Evolutionary conservation across 257 asterid species (phyloP), one percentile per base, ranked within the genome.

Genomic region (Solanum chiquidenum): DNA sequence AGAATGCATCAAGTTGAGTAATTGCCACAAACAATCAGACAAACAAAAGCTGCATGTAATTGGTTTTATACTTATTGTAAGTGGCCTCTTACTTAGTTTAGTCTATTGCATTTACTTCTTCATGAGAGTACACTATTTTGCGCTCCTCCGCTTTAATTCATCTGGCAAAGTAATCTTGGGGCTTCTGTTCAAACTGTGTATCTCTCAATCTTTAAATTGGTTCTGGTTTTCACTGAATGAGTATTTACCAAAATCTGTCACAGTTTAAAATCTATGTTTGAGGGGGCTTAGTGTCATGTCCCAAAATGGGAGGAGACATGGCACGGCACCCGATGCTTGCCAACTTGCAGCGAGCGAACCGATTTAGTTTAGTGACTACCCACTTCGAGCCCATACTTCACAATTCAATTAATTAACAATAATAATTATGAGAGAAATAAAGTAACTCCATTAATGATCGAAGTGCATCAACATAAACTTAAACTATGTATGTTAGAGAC

Each of bases 1-100:
- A 96, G 99, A 92, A 62, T 96, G 99, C 93, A 89, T 92, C 94
- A 91, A 90, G 94, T 90, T 96, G 91, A 94, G 98, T 89, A 93
- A 94, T 37, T 96, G 99, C 89, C 91, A 94, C 74, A 93, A 94
- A n/a, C 91, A 91, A 76, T 89, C 98, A 11, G 92, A 93, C 38
- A 88, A 89, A 33, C 98, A 94, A 90, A 94, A 96, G 92, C 90
- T 96, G 91, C 98, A 95, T 87, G 95, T 92, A 82, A 92, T 90
- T 88, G 99, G 98, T 79, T 82, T 94, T 89, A 46, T 96, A 88
- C 91, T 96, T 89, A 95, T 96, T 86, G 99, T 96, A 95, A 96
- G 99, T 92, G 83, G 75, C 13, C 35, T 64, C 88, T 86, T 80
- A 20, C 87, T 89, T 87, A 34, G 71, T 86, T 16, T 33, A 42